Conservation (phyloP, 75 land plant genomes). For the Ceratopteris richardii region DNA sequence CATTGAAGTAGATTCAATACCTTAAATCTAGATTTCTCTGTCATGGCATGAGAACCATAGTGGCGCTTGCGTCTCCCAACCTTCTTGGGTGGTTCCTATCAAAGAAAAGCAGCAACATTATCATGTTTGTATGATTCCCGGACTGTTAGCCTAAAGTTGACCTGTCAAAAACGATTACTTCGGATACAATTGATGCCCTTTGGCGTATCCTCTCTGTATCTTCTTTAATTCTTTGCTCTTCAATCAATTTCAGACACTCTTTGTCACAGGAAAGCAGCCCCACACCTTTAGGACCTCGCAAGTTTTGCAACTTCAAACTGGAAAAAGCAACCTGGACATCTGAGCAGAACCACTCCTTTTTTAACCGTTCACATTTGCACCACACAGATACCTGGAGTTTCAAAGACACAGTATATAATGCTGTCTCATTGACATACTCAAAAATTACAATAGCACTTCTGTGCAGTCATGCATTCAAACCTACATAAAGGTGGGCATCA, state of each 20-base stretch:
- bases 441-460: neutral
- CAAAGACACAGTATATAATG: constrained; percentile 6
- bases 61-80: neutral
- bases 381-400: constrained; percentile 69
- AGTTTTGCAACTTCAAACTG: constrained; percentile 28
- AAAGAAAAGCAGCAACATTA: too few species aligned
- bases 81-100: too few species aligned
- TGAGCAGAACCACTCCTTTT: constrained; percentile 77
- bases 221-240: constrained; percentile 27
- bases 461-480: neutral
- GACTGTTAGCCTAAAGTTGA: too few species aligned
- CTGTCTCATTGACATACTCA: too few species aligned
- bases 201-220: constrained; percentile 47
- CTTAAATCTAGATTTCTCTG: neutral
- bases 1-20: too few species aligned
- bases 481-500: too few species aligned
- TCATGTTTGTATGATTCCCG: too few species aligned
- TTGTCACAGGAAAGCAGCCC: constrained; percentile 80
- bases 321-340: constrained; percentile 71
- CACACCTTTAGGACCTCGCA: constrained; percentile 47
- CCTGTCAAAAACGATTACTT: too few species aligned
- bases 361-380: constrained; percentile 75
- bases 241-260: constrained; percentile 53
- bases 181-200: constrained; percentile 41
- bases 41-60: neutral